Percentiles rank a stretch among this genome's conserved stretches.
phyloP scores from a whole-genome alignment of 805 yeast species.

The Pichia occidentalis region DNA sequence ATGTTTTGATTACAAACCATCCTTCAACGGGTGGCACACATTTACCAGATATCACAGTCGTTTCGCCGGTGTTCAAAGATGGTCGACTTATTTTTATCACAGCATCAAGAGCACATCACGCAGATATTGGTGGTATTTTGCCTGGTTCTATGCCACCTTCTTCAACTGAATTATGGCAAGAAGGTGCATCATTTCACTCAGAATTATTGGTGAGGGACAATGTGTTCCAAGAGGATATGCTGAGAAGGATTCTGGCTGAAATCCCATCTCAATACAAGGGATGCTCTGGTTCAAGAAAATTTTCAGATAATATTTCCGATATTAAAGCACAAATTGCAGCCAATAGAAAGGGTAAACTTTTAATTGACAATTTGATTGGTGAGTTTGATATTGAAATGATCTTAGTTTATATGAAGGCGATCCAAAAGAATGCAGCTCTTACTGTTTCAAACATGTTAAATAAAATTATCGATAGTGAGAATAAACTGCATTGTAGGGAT shows the following conservation, averaged over 20 bases:
- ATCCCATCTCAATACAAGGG: constrained; percentile 80
- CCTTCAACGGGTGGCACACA: constrained; percentile 85
- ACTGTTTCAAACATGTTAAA: constrained; percentile 54
- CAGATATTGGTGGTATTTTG: constrained; percentile 86
- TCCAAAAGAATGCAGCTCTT: constrained; percentile 68
- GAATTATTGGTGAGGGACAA: constrained; percentile 72
- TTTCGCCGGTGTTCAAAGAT: constrained; percentile 75
- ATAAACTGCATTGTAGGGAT: constrained; percentile 49
- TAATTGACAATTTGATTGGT: constrained; percentile 52
- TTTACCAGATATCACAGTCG: constrained; percentile 84
- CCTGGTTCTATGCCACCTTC: constrained; percentile 96
- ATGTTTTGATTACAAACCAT: constrained; percentile 70
- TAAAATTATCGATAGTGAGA: constrained; percentile 32
- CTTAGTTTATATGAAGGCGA: constrained; percentile 69
- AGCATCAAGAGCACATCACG: constrained; percentile 93
- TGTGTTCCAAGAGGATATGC: constrained; percentile 63
- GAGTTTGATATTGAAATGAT: constrained; percentile 59
- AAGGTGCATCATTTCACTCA: constrained; percentile 83
- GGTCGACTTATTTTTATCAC: constrained; percentile 69
- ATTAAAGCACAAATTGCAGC: constrained; percentile 85
- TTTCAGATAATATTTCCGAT: constrained; percentile 78
- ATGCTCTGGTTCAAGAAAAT: constrained; percentile 81
- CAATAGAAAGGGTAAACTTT: constrained; percentile 71
- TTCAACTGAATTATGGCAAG: constrained; percentile 77
- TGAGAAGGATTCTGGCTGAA: constrained; percentile 48